Conservation (phyloP, 768 basidiomycete genomes). For the Suillus paluster region DNA sequence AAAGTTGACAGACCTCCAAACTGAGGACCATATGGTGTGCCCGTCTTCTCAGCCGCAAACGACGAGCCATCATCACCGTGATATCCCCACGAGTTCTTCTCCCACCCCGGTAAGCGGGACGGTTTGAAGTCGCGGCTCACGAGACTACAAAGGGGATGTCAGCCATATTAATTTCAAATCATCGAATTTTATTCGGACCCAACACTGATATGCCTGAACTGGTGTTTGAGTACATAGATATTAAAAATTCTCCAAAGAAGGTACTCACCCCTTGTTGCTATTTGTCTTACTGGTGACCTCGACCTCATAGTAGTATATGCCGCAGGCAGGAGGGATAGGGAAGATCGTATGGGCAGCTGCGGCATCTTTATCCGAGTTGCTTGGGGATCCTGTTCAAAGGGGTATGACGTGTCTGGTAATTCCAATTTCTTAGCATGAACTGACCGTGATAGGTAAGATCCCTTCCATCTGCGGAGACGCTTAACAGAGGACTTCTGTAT, state of each 20-base stretch:
- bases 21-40: constrained; percentile 73
- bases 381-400: constrained; percentile 47
- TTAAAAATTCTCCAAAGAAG: not conserved
- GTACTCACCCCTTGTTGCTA: constrained; percentile 74
- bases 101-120: constrained; percentile 85
- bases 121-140: constrained; percentile 66
- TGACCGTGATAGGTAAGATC: constrained; percentile 75
- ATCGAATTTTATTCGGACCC: constrained; percentile 53
- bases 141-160: constrained; percentile 51
- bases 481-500: constrained; percentile 60
- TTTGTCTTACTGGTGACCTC: constrained; percentile 81
- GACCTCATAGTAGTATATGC: constrained; percentile 95
- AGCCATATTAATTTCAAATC: constrained; percentile 9
- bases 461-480: constrained; percentile 69
- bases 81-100: constrained; percentile 87
- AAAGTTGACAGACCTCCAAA: constrained; percentile 71
- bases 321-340: constrained; percentile 83
- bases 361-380: constrained; percentile 77
- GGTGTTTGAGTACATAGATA: constrained; percentile 21
- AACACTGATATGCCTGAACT: constrained; percentile 72
- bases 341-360: constrained; percentile 79
- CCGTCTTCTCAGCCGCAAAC: constrained; percentile 75
- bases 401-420: constrained; percentile 6
- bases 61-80: constrained; percentile 88
- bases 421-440: constrained; percentile 17